Percentiles rank a stretch among this genome's conserved stretches.
Evolutionary conservation across 257 asterid species (phyloP).

Genomic region (Euphrasia confusa): DNA sequence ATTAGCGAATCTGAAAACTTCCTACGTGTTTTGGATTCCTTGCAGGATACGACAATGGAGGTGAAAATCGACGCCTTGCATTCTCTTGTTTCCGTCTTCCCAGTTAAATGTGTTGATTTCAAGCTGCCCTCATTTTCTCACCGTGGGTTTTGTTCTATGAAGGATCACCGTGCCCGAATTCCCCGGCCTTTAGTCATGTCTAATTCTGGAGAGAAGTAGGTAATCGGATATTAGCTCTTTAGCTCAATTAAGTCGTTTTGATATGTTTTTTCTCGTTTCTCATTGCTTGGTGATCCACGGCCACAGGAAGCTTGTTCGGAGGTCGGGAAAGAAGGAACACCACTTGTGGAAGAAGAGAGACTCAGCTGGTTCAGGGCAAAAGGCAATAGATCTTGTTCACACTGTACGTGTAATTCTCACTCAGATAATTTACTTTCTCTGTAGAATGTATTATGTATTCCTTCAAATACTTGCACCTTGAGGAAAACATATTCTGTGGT

Average conservation of each 20-base stretch:
- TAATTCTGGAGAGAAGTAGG: slow-evolving; percentile 36
- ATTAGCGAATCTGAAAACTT: too few species aligned
- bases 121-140: background rate
- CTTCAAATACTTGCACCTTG: background rate
- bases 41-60: too few species aligned
- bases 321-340: slow-evolving; percentile 61
- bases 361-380: slow-evolving; percentile 74
- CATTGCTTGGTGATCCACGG: background rate
- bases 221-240: background rate
- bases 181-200: slow-evolving; percentile 19
- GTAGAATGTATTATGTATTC: slow-evolving; percentile 9
- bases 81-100: too few species aligned
- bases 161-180: background rate
- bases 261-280: background rate
- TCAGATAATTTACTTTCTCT: background rate
- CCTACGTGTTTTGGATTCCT: too few species aligned
- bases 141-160: background rate
- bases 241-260: background rate
- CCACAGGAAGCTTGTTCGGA: slow-evolving; percentile 37
- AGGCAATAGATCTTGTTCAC: slow-evolving; percentile 65
- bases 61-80: too few species aligned
- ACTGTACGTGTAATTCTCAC: slow-evolving; percentile 41
- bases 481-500: background rate
- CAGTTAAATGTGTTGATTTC: background rate
- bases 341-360: slow-evolving; percentile 85